Conservation (phyloP, 345 rosid genomes). For the Melaleuca quinquenervia region DNA sequence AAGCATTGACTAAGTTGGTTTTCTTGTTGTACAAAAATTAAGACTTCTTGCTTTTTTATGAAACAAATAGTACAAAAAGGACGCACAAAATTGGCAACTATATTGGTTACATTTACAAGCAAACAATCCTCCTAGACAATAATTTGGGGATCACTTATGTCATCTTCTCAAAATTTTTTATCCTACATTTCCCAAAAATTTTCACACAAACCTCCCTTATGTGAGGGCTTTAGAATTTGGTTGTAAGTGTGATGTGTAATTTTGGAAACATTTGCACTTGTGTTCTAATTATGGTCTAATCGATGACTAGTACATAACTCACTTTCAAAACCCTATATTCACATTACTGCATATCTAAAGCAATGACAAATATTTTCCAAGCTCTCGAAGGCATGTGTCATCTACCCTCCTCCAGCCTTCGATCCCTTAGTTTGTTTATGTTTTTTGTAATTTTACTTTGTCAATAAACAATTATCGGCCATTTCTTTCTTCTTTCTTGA, state of each 20-base stretch:
- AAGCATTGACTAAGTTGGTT: too few species aligned
- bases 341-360: neutral
- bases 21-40: too few species aligned
- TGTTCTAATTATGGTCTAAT: neutral
- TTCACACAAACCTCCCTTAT: neutral
- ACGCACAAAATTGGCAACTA: too few species aligned
- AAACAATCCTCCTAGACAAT: too few species aligned
- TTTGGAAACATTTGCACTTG: neutral
- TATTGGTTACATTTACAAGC: too few species aligned
- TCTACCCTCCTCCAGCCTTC: neutral
- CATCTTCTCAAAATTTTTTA: too few species aligned
- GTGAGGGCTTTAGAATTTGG: neutral
- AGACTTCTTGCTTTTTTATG: too few species aligned
- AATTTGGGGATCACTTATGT: too few species aligned
- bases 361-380: neutral
- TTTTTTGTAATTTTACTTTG: neutral
- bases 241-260: too few species aligned
- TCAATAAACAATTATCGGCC: neutral
- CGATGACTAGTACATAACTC: neutral
- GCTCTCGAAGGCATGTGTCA: rapidly evolving
- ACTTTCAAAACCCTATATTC: too few species aligned
- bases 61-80: too few species aligned
- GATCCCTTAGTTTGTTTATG: neutral
- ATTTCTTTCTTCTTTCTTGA: neutral
- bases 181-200: neutral